Evolutionary conservation across 2,329 filamentous ascomycete genomes (phyloP).

Genomic region (Pyrenophora teres): DNA sequence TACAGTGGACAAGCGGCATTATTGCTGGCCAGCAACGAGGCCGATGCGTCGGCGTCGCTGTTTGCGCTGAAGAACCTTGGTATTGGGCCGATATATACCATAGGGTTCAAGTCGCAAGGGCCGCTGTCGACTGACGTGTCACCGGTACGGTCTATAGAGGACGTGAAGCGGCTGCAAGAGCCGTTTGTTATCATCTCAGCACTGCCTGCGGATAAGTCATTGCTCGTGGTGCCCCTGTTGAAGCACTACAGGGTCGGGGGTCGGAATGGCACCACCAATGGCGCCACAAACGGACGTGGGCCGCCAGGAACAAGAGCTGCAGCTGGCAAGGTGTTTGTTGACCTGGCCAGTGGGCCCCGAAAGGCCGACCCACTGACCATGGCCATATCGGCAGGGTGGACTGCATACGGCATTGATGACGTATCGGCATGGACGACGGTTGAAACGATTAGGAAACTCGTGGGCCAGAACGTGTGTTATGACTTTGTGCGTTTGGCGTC

Average conservation of each 20-base stretch:
- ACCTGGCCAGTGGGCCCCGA: constrained; percentile 71
- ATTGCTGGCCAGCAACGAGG: constrained; percentile 71
- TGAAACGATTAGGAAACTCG: constrained; percentile 75
- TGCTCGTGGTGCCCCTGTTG: constrained; percentile 76
- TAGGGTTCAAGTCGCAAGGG: constrained; percentile 70
- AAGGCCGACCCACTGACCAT: constrained; percentile 71
- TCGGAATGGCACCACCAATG: constrained; percentile 47
- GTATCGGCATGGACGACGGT: constrained; percentile 84
- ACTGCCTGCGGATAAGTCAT: constrained; percentile 75
- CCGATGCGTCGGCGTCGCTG: constrained; percentile 77
- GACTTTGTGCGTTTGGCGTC: constrained; percentile 81
- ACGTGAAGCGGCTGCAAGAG: constrained; percentile 76
- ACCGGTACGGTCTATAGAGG: constrained; percentile 71
- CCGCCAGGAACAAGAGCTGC: constrained; percentile 29
- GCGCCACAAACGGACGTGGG: constrained; percentile 29
- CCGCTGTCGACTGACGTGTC: constrained; percentile 68
- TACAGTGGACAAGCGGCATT: constrained; percentile 77
- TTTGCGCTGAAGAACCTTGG: constrained; percentile 78
- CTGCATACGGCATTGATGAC: constrained; percentile 77
- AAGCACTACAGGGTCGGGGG: constrained; percentile 66
- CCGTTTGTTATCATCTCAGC: constrained; percentile 84
- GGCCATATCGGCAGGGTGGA: constrained; percentile 76
- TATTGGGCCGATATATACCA: constrained; percentile 80
- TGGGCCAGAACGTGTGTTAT: constrained; percentile 85
- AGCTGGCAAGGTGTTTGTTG: constrained; percentile 73